A percentile compares a stretch with the other conserved stretches of the same genome.
These are phyloP conservation scores for Bryopsis sp. DNA, from an alignment of 139 green algal species.

Conservation along the genomic window DNA sequence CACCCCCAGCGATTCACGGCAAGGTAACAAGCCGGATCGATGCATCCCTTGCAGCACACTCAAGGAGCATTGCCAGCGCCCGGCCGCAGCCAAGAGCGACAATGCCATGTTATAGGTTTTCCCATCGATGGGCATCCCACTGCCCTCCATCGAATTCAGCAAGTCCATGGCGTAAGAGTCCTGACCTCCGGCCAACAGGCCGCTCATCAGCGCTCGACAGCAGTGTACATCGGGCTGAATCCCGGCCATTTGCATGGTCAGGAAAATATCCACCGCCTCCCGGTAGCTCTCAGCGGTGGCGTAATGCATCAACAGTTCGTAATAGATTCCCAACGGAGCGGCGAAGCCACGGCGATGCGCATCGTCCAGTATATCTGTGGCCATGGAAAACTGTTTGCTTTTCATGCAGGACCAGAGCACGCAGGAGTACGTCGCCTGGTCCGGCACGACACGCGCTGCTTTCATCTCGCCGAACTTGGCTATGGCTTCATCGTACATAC, in stretches of 20 bases:
- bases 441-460: neutral
- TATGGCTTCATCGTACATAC: slow-evolving; percentile 12
- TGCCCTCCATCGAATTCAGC: slow-evolving; percentile 8
- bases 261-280: slow-evolving; percentile 37
- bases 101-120: slow-evolving; percentile 19
- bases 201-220: slow-evolving; percentile 9
- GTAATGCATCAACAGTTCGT: slow-evolving; percentile 23
- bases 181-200: neutral
- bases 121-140: slow-evolving; percentile 9
- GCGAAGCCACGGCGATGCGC: slow-evolving; percentile 24
- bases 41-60: slow-evolving; percentile 9
- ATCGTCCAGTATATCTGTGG: slow-evolving; percentile 29
- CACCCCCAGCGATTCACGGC: neutral
- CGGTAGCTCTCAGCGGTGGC: slow-evolving; percentile 19
- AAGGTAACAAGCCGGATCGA: neutral
- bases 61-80: slow-evolving; percentile 2
- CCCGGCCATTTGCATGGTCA: slow-evolving; percentile 33
- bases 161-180: slow-evolving; percentile 11
- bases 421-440: slow-evolving; percentile 20
- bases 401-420: slow-evolving; percentile 35
- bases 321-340: slow-evolving; percentile 29
- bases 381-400: slow-evolving; percentile 19
- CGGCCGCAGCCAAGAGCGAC: neutral
- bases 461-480: slow-evolving; percentile 12
- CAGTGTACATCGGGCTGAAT: slow-evolving; percentile 16